phyloP scores from a whole-genome alignment of 164 flowering plant genomes.

The Saururus chinensis region DNA sequence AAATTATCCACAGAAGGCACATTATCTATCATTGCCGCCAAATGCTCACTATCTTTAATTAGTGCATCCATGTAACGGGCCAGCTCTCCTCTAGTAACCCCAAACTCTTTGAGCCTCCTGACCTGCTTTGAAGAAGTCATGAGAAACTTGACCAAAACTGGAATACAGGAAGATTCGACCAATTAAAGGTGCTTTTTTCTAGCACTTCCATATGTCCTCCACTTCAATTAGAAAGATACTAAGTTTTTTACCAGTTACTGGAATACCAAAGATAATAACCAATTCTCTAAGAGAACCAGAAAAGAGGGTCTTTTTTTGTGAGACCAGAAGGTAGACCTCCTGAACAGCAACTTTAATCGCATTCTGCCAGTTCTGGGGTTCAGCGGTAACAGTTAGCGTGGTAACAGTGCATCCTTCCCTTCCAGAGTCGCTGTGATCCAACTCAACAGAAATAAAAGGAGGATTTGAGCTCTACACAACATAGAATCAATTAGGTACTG shows the following conservation, averaged over 20 bases:
- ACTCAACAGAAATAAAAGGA: conserved; percentile 89
- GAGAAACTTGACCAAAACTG: not conserved
- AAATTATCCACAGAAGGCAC: conserved; percentile 93
- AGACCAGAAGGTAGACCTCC: conserved; percentile 50
- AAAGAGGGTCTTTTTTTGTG: not conserved
- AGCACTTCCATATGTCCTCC: too few relatives aligned
- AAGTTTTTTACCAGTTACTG: too few relatives aligned
- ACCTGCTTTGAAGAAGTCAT: conserved; percentile 43
- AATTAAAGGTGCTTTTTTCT: too few relatives aligned
- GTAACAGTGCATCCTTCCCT: conserved; percentile 99
- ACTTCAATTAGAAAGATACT: too few relatives aligned
- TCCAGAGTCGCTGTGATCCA: conserved; percentile 99
- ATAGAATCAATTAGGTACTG: not conserved
- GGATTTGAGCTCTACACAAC: conserved; percentile 90
- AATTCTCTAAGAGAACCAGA: not conserved
- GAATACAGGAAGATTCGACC: not conserved
- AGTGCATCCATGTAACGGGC: conserved; percentile 94
- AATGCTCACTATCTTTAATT: conserved; percentile 95
- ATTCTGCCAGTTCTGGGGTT: conserved; percentile 86
- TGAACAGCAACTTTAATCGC: conserved; percentile 95
- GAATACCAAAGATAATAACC: too few relatives aligned
- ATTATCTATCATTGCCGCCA: conserved; percentile 97
- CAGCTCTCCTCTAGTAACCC: conserved; percentile 95
- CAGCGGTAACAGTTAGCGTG: conserved; percentile 95
- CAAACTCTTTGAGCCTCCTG: conserved; percentile 94